A percentile compares a stretch with the other conserved stretches of the same genome.
phyloP scores from a whole-genome alignment of 495 filamentous ascomycete species.

The Cercophora scortea region DNA sequence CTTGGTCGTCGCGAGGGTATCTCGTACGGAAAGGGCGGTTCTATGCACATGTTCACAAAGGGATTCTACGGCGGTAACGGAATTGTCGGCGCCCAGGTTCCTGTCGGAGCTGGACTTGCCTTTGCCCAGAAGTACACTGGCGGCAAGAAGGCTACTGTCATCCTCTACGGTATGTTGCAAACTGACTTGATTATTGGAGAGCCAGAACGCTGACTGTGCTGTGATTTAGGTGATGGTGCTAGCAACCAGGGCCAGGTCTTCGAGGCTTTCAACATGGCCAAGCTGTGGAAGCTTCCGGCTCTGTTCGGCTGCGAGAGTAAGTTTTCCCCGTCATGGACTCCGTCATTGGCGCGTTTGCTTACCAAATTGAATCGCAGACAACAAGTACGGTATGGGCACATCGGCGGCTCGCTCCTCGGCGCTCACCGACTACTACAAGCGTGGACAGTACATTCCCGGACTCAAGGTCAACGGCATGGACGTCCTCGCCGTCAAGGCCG shows the following conservation, averaged over 20 bases:
- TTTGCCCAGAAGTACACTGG: constrained; percentile 94
- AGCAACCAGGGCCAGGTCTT: constrained; percentile 99
- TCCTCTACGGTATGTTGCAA: constrained; percentile 62
- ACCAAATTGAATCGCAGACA: constrained; percentile 53
- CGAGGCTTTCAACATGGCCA: constrained; percentile 99
- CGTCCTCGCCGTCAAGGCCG: constrained; percentile 94
- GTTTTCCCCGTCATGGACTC: constrained; percentile 20
- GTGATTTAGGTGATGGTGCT: constrained; percentile 62
- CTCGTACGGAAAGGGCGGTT: constrained; percentile 96
- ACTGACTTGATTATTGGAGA: background rate
- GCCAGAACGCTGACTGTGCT: background rate
- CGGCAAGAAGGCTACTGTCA: constrained; percentile 74
- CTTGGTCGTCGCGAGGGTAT: constrained; percentile 93
- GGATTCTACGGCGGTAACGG: constrained; percentile 98
- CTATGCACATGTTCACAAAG: constrained; percentile 99
- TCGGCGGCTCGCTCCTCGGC: constrained; percentile 89
- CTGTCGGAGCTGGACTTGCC: constrained; percentile 91
- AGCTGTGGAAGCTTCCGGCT: constrained; percentile 93
- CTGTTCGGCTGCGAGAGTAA: constrained; percentile 97
- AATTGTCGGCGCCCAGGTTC: constrained; percentile 97
- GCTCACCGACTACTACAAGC: constrained; percentile 99
- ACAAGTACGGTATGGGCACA: constrained; percentile 99
- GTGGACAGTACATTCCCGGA: constrained; percentile 98
- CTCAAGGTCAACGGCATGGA: constrained; percentile 99
- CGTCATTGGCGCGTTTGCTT: background rate